These are phyloP conservation scores for Venturia pyrina DNA, from an alignment of 2,329 filamentous ascomycete species.

Conservation along the genomic window DNA sequence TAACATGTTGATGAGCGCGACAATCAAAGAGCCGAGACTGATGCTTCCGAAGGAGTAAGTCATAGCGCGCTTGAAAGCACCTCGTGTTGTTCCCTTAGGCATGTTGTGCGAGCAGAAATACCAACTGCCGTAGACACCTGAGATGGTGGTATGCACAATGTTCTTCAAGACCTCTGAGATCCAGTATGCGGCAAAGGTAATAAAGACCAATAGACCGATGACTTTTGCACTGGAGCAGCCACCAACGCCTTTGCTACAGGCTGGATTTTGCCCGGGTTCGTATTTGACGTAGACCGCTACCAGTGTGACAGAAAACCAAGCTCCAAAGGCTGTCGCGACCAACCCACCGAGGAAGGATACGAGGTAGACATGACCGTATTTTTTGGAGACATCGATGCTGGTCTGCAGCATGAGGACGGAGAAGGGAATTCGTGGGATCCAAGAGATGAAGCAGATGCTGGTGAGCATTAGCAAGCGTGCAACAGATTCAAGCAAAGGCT, in stretches of 20 bases:
- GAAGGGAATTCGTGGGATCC: constrained; percentile 86
- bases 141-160: constrained; percentile 77
- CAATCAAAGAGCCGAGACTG: constrained; percentile 71
- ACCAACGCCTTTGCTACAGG: constrained; percentile 44
- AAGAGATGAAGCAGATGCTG: constrained; percentile 68
- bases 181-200: constrained; percentile 77
- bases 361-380: constrained; percentile 75
- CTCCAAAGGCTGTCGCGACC: constrained; percentile 62
- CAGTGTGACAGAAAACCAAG: constrained; percentile 79
- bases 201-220: constrained; percentile 61
- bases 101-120: constrained; percentile 68
- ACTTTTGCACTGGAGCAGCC: constrained; percentile 67
- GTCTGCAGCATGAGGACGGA: constrained; percentile 83
- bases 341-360: constrained; percentile 79
- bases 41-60: constrained; percentile 93
- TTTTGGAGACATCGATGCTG: constrained; percentile 73
- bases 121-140: constrained; percentile 86
- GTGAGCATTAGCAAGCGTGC: not conserved
- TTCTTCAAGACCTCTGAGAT: constrained; percentile 91
- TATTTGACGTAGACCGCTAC: constrained; percentile 81
- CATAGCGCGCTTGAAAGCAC: constrained; percentile 69
- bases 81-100: constrained; percentile 68
- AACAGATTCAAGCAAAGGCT: not conserved
- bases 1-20: constrained; percentile 78
- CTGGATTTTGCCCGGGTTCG: constrained; percentile 53